A percentile compares a stretch with the other conserved stretches of the same genome.
Evolutionary conservation across 441 rosid species (phyloP).

Genomic region (Populus tomentosa): DNA sequence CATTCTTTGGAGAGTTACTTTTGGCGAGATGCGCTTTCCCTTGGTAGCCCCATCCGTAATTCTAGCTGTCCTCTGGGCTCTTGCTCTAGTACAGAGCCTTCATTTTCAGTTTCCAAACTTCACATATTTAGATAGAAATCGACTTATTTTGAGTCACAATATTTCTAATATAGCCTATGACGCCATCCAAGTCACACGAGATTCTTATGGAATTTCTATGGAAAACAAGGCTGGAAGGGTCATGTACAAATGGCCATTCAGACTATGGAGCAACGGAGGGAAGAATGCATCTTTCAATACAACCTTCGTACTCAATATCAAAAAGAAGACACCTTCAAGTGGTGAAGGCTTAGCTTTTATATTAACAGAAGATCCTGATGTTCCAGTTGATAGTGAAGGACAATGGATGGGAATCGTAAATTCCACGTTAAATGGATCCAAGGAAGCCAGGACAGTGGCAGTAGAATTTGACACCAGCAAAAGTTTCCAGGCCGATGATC

Average conservation of each 20-base stretch:
- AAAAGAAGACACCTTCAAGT: conserved; percentile 25
- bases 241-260: conserved; percentile 34
- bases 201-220: conserved; percentile 19
- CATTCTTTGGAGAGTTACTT: background rate
- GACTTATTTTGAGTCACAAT: background rate
- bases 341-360: conserved; percentile 77
- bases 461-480: conserved; percentile 66
- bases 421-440: conserved; percentile 21
- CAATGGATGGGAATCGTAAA: conserved; percentile 69
- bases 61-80: conserved; percentile 1
- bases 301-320: conserved; percentile 49
- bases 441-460: conserved; percentile 40
- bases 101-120: background rate
- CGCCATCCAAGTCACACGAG: conserved; percentile 64
- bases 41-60: background rate
- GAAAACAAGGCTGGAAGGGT: conserved; percentile 34
- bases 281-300: conserved; percentile 39
- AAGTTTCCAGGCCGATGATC: conserved; percentile 42
- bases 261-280: conserved; percentile 32
- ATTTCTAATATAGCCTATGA: conserved; percentile 19
- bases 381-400: conserved; percentile 41
- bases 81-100: background rate
- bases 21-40: background rate
- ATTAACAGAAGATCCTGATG: conserved; percentile 21
- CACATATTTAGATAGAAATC: background rate